phyloP scores from a whole-genome alignment of 495 filamentous ascomycete genomes.

The Copromyces sp. region DNA sequence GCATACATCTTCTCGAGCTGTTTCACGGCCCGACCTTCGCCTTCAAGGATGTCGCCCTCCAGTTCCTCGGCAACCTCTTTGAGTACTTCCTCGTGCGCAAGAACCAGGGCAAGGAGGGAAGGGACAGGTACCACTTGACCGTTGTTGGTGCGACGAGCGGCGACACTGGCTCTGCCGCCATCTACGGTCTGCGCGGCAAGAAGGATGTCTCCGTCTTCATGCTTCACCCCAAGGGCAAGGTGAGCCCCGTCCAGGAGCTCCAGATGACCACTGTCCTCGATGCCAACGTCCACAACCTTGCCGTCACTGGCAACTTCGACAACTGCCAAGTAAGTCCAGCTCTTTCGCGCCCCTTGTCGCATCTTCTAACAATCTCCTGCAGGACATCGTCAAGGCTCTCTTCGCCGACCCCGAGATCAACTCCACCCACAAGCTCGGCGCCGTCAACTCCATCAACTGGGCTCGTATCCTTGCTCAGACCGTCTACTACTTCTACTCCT shows the following conservation, averaged over 20 bases:
- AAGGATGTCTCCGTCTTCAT: constrained; percentile 92
- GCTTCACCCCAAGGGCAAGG: constrained; percentile 70
- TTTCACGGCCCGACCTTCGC: constrained; percentile 97
- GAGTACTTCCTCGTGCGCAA: constrained; percentile 85
- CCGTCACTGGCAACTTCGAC: constrained; percentile 83
- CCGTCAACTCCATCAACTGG: constrained; percentile 88
- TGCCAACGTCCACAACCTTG: constrained; percentile 78
- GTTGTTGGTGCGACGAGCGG: constrained; percentile 89
- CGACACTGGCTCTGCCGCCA: constrained; percentile 90
- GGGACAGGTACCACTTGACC: constrained; percentile 72
- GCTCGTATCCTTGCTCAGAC: constrained; percentile 89
- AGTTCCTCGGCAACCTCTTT: constrained; percentile 90
- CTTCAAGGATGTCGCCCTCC: constrained; percentile 87
- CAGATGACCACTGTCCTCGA: constrained; percentile 93
- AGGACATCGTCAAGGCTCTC: constrained; percentile 88
- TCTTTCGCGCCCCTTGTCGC: background rate
- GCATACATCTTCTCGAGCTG: constrained; percentile 79
- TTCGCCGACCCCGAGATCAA: constrained; percentile 75
- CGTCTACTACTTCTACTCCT: constrained; percentile 83
- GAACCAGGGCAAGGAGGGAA: constrained; percentile 63
- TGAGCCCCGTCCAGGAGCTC: constrained; percentile 79
- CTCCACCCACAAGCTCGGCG: constrained; percentile 61
- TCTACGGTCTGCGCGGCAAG: constrained; percentile 95
- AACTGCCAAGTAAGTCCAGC: constrained; percentile 62
- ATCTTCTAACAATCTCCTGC: background rate